These are phyloP conservation scores for Grosmannia penicillata DNA, from an alignment of 2,329 filamentous ascomycete species.

Conservation along the genomic window DNA sequence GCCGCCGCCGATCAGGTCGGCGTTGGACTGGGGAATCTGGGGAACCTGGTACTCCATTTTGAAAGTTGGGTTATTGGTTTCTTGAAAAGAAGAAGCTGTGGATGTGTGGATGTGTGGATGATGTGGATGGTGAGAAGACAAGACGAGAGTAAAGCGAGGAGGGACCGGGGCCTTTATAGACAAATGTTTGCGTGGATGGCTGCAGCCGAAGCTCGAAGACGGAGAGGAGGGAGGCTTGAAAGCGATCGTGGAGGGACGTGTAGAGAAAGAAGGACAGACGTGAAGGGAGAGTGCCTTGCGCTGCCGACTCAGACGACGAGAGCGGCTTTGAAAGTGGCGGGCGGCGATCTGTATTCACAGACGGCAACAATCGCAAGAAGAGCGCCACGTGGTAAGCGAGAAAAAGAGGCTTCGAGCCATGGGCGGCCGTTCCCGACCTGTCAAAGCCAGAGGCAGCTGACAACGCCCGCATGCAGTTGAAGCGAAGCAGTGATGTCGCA, in stretches of 20 bases:
- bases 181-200: background rate
- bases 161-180: conserved; percentile 1
- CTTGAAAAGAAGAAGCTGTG: background rate
- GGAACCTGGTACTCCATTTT: conserved; percentile 2
- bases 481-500: too few species aligned
- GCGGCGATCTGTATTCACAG: too few species aligned
- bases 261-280: background rate
- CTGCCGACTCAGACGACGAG: background rate
- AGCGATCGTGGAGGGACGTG: background rate
- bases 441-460: background rate
- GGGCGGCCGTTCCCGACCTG: background rate
- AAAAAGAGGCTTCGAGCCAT: background rate
- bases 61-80: background rate
- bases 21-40: background rate
- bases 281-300: too few species aligned
- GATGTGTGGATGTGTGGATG: background rate
- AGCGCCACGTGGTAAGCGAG: background rate
- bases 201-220: background rate
- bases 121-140: conserved; percentile 1
- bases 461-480: too few species aligned
- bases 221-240: background rate
- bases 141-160: background rate
- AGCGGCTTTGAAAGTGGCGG: too few species aligned
- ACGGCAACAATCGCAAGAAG: background rate
- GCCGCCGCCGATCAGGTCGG: background rate